Percentiles rank a stretch among this genome's conserved stretches.
Evolutionary conservation across 208 protist species (phyloP).

Genomic region (Leishmania braziliensis): DNA sequence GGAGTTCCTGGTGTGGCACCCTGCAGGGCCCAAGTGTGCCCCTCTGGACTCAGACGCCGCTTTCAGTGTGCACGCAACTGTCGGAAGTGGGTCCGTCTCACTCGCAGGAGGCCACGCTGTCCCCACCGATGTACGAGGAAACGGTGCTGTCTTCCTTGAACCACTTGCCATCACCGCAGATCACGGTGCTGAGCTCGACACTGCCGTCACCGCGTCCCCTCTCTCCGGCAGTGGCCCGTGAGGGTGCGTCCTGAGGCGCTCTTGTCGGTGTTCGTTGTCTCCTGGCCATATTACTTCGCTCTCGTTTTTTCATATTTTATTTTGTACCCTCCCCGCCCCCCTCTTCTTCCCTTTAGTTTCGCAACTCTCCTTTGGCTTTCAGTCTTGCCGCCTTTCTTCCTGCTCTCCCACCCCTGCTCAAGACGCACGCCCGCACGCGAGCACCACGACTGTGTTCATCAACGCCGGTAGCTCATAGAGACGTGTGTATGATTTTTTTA

Average conservation of each 20-base stretch:
- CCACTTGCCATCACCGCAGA: not conserved
- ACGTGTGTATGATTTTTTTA: not conserved
- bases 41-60: not conserved
- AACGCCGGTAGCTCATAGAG: not conserved
- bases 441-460: not conserved
- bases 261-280: not conserved
- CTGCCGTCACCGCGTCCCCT: not conserved
- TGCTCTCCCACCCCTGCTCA: not conserved
- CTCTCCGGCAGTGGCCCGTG: not conserved
- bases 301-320: not conserved
- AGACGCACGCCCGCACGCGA: not conserved
- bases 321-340: not conserved
- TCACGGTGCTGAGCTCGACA: not conserved
- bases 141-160: not conserved
- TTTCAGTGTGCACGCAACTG: not conserved
- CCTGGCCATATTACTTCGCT: not conserved
- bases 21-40: not conserved
- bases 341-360: too few relatives aligned
- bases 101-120: not conserved
- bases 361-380: not conserved
- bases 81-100: not conserved
- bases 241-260: not conserved
- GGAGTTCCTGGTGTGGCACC: not conserved
- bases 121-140: not conserved
- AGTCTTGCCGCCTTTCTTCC: not conserved